A percentile compares a stretch with the other conserved stretches of the same genome.
Evolutionary conservation across 768 basidiomycete genomes (phyloP).

Genomic region (Trametes elegans): DNA sequence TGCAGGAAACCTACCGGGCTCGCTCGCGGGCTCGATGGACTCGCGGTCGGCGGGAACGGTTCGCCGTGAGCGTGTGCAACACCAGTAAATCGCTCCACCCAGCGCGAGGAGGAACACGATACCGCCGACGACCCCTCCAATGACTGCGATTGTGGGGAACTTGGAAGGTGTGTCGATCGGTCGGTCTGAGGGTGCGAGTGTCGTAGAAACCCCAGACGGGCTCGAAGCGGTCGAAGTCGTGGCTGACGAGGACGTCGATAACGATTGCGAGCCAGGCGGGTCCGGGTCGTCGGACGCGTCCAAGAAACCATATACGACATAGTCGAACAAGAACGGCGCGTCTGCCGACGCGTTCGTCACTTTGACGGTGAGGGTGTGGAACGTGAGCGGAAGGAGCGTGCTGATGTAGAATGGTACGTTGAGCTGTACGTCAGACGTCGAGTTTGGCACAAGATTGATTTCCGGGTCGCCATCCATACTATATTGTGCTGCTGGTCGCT

Average conservation of each 20-base stretch:
- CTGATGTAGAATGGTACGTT: neutral
- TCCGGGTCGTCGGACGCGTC: neutral
- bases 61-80: neutral
- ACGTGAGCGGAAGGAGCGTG: neutral
- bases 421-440: neutral
- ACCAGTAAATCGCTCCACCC: neutral
- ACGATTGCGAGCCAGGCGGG: neutral
- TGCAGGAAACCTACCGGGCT: neutral
- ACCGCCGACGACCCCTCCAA: neutral
- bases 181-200: too few species aligned
- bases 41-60: neutral
- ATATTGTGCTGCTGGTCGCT: neutral
- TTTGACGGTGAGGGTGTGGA: conserved; percentile 1
- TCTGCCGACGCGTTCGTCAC: neutral
- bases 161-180: neutral
- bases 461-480: neutral
- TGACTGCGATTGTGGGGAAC: neutral
- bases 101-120: neutral
- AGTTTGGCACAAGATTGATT: neutral
- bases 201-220: too few species aligned
- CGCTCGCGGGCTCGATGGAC: neutral
- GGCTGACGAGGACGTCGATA: neutral
- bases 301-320: neutral
- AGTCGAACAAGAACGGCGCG: neutral
- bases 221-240: neutral